These are phyloP conservation scores for Gastrodia elata DNA, from an alignment of 106 monocot genomes.

Conservation along the genomic window DNA sequence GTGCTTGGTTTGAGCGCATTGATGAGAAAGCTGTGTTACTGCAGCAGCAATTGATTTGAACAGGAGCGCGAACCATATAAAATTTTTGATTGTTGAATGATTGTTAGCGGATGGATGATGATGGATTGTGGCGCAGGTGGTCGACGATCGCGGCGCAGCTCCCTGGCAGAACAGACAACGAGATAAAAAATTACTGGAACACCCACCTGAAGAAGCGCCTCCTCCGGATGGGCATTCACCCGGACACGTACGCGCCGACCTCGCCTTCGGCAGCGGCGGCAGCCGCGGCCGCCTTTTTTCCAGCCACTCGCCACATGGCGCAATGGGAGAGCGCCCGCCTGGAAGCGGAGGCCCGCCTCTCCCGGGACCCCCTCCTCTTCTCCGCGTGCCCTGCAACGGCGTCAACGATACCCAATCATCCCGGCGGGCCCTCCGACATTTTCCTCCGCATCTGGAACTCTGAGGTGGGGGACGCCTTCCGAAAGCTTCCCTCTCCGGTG, in stretches of 20 bases:
- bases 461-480: slow-evolving; percentile 61
- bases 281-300: not conserved
- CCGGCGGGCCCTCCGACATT: slow-evolving; percentile 32
- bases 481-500: slow-evolving; percentile 2
- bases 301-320: slow-evolving; percentile 66
- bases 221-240: slow-evolving; percentile 47
- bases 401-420: not conserved
- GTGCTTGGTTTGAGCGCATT: not conserved
- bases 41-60: no score
- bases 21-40: no score
- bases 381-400: slow-evolving; percentile 18
- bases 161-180: slow-evolving; percentile 68
- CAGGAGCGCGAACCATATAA: no score
- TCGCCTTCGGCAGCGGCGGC: slow-evolving; percentile 17
- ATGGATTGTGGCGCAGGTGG: slow-evolving; percentile 27
- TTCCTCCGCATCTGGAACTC: slow-evolving; percentile 92
- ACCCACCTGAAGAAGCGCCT: slow-evolving; percentile 78
- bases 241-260: slow-evolving; percentile 30
- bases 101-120: no score
- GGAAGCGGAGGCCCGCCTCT: slow-evolving; percentile 73
- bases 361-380: slow-evolving; percentile 55
- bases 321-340: slow-evolving; percentile 82
- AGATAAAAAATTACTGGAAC: slow-evolving; percentile 92
- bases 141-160: slow-evolving; percentile 72
- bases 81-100: no score